Percentiles rank a stretch among this genome's conserved stretches.
phyloP scores from a whole-genome alignment of 345 rosid genomes.

The Populus nigra region DNA sequence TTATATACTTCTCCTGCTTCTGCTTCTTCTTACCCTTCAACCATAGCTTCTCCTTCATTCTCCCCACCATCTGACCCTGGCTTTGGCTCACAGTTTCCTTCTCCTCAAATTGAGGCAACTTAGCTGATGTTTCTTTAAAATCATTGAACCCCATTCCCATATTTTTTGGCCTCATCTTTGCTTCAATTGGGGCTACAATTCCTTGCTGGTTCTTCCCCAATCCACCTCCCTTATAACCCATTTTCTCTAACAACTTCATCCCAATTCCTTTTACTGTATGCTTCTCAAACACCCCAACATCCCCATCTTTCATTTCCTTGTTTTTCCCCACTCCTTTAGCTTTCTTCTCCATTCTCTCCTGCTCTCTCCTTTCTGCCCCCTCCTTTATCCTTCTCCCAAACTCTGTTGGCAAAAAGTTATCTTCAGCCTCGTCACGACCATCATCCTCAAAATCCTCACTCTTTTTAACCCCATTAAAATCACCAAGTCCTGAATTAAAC shows the following conservation, averaged over 20 bases:
- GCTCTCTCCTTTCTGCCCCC: constrained; percentile 64
- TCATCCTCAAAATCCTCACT: constrained; percentile 22
- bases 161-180: constrained; percentile 82
- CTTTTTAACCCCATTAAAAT: constrained; percentile 10
- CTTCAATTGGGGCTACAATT: constrained; percentile 78
- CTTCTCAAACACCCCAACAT: constrained; percentile 71
- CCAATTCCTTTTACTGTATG: constrained; percentile 72
- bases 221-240: constrained; percentile 93
- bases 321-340: constrained; percentile 40
- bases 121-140: constrained; percentile 59
- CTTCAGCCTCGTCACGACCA: constrained; percentile 28
- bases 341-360: constrained; percentile 62
- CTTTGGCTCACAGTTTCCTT: constrained; percentile 39
- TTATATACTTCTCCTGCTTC: constrained; percentile 40
- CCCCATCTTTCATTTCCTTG: constrained; percentile 41
- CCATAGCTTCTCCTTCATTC: constrained; percentile 58
- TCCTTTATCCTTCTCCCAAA: constrained; percentile 75
- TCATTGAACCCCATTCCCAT: constrained; percentile 93
- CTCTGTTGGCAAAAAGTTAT: constrained; percentile 52
- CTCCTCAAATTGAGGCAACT: constrained; percentile 52
- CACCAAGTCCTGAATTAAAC: constrained; percentile 22
- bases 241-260: constrained; percentile 74
- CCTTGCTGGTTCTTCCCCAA: constrained; percentile 87
- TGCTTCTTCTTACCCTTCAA: constrained; percentile 51
- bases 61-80: constrained; percentile 29